Evolutionary conservation across 2,329 filamentous ascomycete genomes (phyloP).

Genomic region (Penicillium italicum): DNA sequence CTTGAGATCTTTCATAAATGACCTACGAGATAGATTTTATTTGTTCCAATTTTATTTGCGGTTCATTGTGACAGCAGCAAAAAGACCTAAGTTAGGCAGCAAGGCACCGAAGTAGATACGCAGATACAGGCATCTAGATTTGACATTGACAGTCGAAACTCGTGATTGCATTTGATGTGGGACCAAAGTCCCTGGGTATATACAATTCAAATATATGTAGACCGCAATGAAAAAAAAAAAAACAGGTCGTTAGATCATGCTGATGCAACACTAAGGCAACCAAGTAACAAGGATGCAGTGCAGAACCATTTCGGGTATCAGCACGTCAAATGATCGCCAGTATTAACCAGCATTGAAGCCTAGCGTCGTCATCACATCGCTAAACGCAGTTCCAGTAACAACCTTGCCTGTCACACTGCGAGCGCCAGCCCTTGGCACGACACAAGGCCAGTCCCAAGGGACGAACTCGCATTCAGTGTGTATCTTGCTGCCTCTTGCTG

Average conservation of each 20-base stretch:
- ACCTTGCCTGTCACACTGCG: background rate
- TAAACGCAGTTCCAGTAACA: background rate
- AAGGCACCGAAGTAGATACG: background rate
- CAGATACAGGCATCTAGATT: background rate
- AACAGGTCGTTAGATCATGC: background rate
- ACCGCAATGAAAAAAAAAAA: background rate
- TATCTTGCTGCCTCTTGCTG: background rate
- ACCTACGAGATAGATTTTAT: background rate
- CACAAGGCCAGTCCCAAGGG: background rate
- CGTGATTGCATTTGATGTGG: background rate
- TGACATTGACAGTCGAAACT: background rate
- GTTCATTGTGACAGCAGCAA: background rate
- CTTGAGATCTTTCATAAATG: background rate
- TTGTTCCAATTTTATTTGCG: too few species aligned
- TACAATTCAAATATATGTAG: conserved; percentile 10
- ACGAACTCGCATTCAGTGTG: background rate
- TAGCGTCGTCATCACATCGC: background rate
- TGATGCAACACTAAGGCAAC: background rate
- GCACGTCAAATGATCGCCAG: background rate
- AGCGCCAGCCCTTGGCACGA: background rate
- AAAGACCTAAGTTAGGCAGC: background rate
- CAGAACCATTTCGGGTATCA: conserved; percentile 3
- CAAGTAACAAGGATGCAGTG: background rate
- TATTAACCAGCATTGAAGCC: background rate
- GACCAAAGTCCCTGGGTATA: conserved; percentile 12